Evolutionary conservation across 2,329 filamentous ascomycete genomes (phyloP).

Genomic region (Beauveria caledonica): DNA sequence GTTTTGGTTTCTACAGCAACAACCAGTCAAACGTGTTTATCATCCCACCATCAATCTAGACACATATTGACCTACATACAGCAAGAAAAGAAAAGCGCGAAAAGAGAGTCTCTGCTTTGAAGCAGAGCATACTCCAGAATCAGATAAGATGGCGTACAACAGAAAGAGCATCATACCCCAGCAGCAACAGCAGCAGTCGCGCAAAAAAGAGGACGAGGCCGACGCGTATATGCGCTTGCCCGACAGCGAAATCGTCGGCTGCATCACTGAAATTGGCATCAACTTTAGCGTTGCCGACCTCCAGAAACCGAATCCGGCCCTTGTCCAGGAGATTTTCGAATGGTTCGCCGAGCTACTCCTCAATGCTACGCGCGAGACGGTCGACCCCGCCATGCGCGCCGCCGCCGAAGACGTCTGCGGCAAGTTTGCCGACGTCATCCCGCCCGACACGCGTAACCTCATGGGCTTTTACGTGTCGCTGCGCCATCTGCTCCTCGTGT

Average conservation of each 20-base stretch:
- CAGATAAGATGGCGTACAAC: conserved; percentile 46
- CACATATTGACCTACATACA: background rate
- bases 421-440: conserved; percentile 76
- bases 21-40: background rate
- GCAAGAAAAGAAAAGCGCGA: background rate
- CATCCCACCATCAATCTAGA: background rate
- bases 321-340: conserved; percentile 96
- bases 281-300: conserved; percentile 79
- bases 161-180: conserved; percentile 53
- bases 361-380: conserved; percentile 85
- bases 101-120: background rate
- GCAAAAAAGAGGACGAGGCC: conserved; percentile 52
- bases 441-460: conserved; percentile 80
- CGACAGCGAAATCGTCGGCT: conserved; percentile 82
- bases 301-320: conserved; percentile 85
- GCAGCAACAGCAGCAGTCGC: conserved; percentile 40
- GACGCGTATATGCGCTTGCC: conserved; percentile 53
- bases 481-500: conserved; percentile 71
- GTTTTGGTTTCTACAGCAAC: conserved; percentile 11
- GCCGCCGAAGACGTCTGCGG: conserved; percentile 82
- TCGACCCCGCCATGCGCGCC: conserved; percentile 91
- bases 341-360: conserved; percentile 93
- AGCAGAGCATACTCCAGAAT: background rate
- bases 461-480: conserved; percentile 93
- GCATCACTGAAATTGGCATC: conserved; percentile 94